A percentile compares a stretch with the other conserved stretches of the same genome.
These are phyloP conservation scores for Lactarius hengduanensis DNA, from an alignment of 768 basidiomycete genomes.

Conservation along the genomic window DNA sequence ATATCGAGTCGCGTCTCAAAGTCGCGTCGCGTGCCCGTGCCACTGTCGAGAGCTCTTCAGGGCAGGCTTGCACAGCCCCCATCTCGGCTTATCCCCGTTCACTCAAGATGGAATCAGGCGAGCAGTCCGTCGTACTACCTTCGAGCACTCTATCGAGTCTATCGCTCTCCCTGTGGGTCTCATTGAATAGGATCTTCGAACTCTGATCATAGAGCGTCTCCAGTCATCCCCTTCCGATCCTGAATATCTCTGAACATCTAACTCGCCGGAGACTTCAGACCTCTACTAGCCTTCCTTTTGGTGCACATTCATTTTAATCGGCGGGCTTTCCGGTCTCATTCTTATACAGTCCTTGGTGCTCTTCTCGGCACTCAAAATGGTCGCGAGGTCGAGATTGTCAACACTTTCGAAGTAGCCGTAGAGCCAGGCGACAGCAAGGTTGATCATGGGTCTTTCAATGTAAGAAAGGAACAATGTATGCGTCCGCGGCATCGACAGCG, in stretches of 20 bases:
- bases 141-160: slow-evolving; percentile 71
- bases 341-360: slow-evolving; percentile 76
- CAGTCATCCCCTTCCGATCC: slow-evolving; percentile 94
- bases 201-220: neutral
- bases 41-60: slow-evolving; percentile 13
- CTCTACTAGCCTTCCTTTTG: slow-evolving; percentile 58
- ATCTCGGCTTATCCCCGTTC: neutral
- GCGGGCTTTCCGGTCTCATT: slow-evolving; percentile 8
- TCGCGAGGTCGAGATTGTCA: slow-evolving; percentile 94
- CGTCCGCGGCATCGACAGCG: slow-evolving; percentile 11
- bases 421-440: slow-evolving; percentile 53
- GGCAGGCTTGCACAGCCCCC: slow-evolving; percentile 14
- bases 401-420: slow-evolving; percentile 88
- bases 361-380: slow-evolving; percentile 93
- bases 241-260: slow-evolving; percentile 95
- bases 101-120: slow-evolving; percentile 68
- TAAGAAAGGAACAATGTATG: slow-evolving; percentile 83
- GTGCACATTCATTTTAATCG: slow-evolving; percentile 40
- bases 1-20: slow-evolving; percentile 41
- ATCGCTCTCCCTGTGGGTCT: slow-evolving; percentile 66
- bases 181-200: neutral
- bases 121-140: slow-evolving; percentile 69
- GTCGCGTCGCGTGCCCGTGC: slow-evolving; percentile 2
- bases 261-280: slow-evolving; percentile 81
- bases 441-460: slow-evolving; percentile 79